Evolutionary conservation across 1,139 yeast species (phyloP), one percentile per base, ranked within the genome.

Genomic region (Hemisphaericaspora xylanilytica): DNA sequence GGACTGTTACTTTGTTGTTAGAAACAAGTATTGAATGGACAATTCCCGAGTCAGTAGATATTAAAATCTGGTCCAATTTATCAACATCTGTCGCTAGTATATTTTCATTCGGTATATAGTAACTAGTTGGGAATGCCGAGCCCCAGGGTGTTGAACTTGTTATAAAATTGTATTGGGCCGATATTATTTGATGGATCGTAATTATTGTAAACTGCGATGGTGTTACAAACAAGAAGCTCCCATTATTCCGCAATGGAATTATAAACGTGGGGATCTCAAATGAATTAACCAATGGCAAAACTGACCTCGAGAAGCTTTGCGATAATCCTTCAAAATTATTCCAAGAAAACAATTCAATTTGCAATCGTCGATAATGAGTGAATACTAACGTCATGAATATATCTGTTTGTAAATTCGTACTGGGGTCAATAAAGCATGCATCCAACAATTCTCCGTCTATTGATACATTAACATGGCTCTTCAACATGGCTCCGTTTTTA

Each of bases 271-370:
- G 80, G 1, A 71, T 46, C 2, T 53, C 58, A 39, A 73, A 73
- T 6, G 55, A 52, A 43, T 61, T 65, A 10, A 62, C 61, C 17
- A 74, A 51, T 0, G 78, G 71, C 17, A 73, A 52, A 0, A 45
- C 48, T 1, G 59, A 47, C 35, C 53, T 54, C 2, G 51, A 47
- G 28, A 59, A 45, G 20, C 47, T 46, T 17, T 48, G 51, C 13
- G 42, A 40, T 0, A 64, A 47, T 4, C 64, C 58, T 32, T 63
- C 67, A 20, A 60, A 67, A 20, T 63, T 56, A 6, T 63, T 57
- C 78, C 79, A 74, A 9, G 67, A 63, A 47, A 53, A 72, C 4
- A 74, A 49, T 18, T 63, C 53, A 3, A 74, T 48, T n/a, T 61
- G 58, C 29, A 71, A 51, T 25, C 79, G 52, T 33, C 67, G 55